A percentile compares a stretch with the other conserved stretches of the same genome.
These are phyloP conservation scores for Pestalotiopsis sp. DNA, from an alignment of 2,329 filamentous ascomycete genomes.

Conservation along the genomic window DNA sequence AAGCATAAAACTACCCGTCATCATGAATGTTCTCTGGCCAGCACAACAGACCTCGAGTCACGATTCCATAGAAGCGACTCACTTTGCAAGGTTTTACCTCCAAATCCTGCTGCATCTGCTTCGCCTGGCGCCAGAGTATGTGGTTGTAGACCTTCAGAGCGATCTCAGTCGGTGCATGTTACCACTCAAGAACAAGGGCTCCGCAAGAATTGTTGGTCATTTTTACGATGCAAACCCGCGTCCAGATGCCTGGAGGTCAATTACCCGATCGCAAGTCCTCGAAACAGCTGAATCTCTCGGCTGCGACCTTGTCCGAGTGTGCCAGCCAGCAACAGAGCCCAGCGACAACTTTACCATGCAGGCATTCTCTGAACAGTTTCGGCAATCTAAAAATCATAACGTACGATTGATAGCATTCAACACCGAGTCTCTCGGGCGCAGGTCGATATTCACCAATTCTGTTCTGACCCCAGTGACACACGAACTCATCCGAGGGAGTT, in stretches of 20 bases:
- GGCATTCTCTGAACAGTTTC: background rate
- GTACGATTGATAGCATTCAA: constrained; percentile 4
- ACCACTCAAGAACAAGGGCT: background rate
- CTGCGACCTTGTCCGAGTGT: constrained; percentile 2
- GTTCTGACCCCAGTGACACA: constrained; percentile 6
- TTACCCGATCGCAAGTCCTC: background rate
- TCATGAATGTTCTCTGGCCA: background rate
- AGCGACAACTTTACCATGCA: background rate
- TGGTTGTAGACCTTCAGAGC: background rate
- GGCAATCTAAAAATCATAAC: background rate
- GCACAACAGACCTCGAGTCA: background rate
- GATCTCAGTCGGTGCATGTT: too few relatives aligned
- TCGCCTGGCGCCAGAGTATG: background rate
- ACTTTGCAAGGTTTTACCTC: background rate
- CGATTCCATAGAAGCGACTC: background rate
- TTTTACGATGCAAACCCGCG: background rate
- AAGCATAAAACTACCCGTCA: background rate
- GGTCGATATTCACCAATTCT: background rate
- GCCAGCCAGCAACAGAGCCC: background rate
- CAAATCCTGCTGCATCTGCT: background rate
- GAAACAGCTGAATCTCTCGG: background rate
- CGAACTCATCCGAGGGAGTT: background rate
- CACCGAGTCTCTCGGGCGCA: background rate
- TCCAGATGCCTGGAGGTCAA: background rate
- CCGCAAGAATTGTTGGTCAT: background rate